A percentile compares a stretch with the other conserved stretches of the same genome.
Conservation (phyloP, 2,329 filamentous ascomycete genomes). For the Sporothrix inflata region DNA sequence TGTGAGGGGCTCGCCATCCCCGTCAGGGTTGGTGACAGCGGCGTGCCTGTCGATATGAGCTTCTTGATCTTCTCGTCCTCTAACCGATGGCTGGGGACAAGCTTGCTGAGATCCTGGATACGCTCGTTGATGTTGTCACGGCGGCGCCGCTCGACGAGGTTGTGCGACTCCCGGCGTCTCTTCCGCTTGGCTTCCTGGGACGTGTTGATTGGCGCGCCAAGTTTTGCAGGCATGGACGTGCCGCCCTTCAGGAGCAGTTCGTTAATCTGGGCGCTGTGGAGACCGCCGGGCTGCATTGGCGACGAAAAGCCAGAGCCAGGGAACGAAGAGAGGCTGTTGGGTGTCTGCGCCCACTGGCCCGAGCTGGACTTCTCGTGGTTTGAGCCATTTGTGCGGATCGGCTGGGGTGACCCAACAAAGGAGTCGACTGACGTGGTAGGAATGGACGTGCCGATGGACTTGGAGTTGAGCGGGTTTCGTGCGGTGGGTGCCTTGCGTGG, state of each 20-base stretch:
- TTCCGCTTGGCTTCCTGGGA: conserved; percentile 93
- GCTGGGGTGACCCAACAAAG: conserved; percentile 68
- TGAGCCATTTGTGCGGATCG: conserved; percentile 70
- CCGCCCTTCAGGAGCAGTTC: conserved; percentile 88
- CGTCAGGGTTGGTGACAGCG: conserved; percentile 79
- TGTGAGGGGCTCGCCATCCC: conserved; percentile 70
- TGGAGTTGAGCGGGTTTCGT: conserved; percentile 81
- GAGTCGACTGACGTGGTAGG: conserved; percentile 70
- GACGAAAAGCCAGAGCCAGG: conserved; percentile 89
- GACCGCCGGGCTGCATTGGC: conserved; percentile 64
- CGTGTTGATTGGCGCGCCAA: conserved; percentile 61
- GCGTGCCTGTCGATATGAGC: conserved; percentile 88
- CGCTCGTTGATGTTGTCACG: conserved; percentile 98
- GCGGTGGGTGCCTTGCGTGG: conserved; percentile 74
- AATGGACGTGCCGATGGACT: conserved; percentile 72
- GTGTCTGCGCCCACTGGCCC: conserved; percentile 88
- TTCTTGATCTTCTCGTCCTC: conserved; percentile 98
- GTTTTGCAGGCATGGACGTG: conserved; percentile 87
- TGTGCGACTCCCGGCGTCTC: conserved; percentile 90
- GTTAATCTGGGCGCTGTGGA: conserved; percentile 77
- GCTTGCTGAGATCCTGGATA: conserved; percentile 92
- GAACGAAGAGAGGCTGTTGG: conserved; percentile 81
- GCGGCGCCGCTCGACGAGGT: conserved; percentile 90
- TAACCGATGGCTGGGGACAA: conserved; percentile 88
- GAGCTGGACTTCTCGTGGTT: conserved; percentile 81